Conservation (phyloP, 208 protist species). For the Wallacemonas sp. region DNA sequence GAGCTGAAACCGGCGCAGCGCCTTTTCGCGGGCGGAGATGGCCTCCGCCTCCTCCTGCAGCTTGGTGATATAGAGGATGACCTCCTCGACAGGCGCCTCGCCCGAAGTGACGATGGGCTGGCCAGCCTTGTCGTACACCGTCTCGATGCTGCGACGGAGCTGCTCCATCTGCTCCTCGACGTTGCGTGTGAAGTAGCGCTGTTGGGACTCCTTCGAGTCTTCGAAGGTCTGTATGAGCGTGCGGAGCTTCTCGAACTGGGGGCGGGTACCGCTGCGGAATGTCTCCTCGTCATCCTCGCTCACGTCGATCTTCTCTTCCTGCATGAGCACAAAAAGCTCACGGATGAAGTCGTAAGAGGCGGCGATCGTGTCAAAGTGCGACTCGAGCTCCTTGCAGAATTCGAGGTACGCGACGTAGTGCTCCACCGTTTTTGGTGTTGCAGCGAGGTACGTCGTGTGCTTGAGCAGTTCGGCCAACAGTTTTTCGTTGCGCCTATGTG, state of each 20-base stretch:
- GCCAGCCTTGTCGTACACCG: conserved; percentile 80
- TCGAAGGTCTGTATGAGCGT: conserved; percentile 87
- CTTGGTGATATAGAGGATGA: conserved; percentile 81
- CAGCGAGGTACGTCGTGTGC: conserved; percentile 77
- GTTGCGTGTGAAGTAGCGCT: conserved; percentile 90
- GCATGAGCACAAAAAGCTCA: conserved; percentile 87
- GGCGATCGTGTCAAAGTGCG: conserved; percentile 74
- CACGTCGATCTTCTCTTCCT: conserved; percentile 89
- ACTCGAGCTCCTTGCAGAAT: conserved; percentile 82
- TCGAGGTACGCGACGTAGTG: conserved; percentile 91
- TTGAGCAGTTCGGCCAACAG: conserved; percentile 88
- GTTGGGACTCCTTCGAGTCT: conserved; percentile 87
- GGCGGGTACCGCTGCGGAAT: conserved; percentile 89
- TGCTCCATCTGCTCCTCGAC: conserved; percentile 94
- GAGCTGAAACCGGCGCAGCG: conserved; percentile 88
- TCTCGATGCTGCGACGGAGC: conserved; percentile 86
- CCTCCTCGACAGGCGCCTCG: conserved; percentile 69
- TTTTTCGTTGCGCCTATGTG: conserved; percentile 81
- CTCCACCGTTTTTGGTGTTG: conserved; percentile 87
- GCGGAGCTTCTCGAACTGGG: conserved; percentile 92
- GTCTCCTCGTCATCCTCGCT: conserved; percentile 89
- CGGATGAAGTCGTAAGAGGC: conserved; percentile 90
- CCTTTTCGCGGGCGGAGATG: conserved; percentile 83
- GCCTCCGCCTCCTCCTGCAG: conserved; percentile 81
- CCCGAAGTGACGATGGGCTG: conserved; percentile 90